Base-by-base conservation (phyloP, 2,329 filamentous ascomycete species). In the Madurella mycetomatis region DNA sequence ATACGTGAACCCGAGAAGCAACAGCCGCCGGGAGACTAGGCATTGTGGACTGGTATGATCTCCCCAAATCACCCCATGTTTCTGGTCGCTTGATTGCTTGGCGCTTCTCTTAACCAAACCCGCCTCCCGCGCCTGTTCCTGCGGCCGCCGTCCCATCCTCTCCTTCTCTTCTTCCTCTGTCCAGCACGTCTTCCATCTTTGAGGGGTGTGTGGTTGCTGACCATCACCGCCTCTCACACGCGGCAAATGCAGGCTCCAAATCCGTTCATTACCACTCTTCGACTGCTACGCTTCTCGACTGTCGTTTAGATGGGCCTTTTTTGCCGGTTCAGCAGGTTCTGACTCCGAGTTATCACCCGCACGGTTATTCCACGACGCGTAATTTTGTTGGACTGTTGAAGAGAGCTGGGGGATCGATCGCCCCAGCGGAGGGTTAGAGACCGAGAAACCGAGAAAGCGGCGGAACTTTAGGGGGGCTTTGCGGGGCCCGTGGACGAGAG, bases 301-400 rank as follows among this genome's bases (percentile, higher is more conserved):
- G 30, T 66, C 62, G 51, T 60, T 66, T 68, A 61, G 55, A 71
- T 69, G 67, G 63, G 63, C 63, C 56, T 64, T 63, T 34, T 52
- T 57, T 50, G 64, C 63, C 63, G 64, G 62, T 79, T 80, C 77
- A 80, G 77, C 77, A 75, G 77, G 77, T 71, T 79, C 77, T 80
- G 78, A 80, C 78, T 73, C 60, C 59, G 62, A 60, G 54, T 58
- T 45, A 54, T 53, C 25, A 58, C 25, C 25, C 25, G 25, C 25
- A 25, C 25, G 25, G 25, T 25, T 25, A 25, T 4, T 25, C 3
- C 25, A 25, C 25, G 25, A 25, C 25, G 25, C 25, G 25, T 57
- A 47, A 52, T 45, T 53, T 42, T 48, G 40, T 46, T 45, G 51
- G 57, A 43, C 49, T 50, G 12, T 50, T 32, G 39, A 49, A 46